phyloP scores from a whole-genome alignment of 2,329 filamentous ascomycete genomes.

The Diaporthe sp. region DNA sequence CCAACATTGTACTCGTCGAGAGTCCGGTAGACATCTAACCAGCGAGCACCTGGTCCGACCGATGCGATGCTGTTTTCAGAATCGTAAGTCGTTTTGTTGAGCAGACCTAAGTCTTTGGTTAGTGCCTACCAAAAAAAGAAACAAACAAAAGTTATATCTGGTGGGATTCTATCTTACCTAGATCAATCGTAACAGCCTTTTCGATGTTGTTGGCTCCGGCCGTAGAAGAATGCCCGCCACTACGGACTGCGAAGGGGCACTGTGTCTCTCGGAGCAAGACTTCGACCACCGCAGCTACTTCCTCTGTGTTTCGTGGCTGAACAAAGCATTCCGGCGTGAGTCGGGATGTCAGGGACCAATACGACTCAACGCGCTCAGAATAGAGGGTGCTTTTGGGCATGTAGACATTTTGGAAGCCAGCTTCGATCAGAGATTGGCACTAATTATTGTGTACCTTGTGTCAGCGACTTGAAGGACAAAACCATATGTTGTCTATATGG shows the following conservation, averaged over 20 bases:
- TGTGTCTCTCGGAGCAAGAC: not conserved
- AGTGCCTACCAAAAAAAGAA: not conserved
- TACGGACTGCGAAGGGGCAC: not conserved
- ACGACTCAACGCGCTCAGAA: not conserved
- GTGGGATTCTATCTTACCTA: not conserved
- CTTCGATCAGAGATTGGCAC: not conserved
- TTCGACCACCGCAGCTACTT: not conserved
- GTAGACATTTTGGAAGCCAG: not conserved
- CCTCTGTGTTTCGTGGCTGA: not conserved
- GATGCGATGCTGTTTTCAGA: not conserved
- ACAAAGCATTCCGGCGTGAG: not conserved
- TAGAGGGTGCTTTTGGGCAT: not conserved
- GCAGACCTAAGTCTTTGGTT: not conserved
- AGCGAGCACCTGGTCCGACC: not conserved
- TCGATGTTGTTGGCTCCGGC: conserved; percentile 6
- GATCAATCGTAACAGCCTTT: not conserved
- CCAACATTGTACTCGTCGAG: not conserved
- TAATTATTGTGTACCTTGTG: not conserved
- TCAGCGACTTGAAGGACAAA: no score
- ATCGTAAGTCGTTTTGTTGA: not conserved
- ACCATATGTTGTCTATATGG: no score
- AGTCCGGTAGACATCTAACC: not conserved
- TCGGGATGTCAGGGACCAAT: not conserved
- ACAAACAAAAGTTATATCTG: not conserved
- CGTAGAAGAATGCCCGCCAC: not conserved